A percentile compares a stretch with the other conserved stretches of the same genome.
Conservation (phyloP, 768 basidiomycete species). For the Agaricus blazei region DNA sequence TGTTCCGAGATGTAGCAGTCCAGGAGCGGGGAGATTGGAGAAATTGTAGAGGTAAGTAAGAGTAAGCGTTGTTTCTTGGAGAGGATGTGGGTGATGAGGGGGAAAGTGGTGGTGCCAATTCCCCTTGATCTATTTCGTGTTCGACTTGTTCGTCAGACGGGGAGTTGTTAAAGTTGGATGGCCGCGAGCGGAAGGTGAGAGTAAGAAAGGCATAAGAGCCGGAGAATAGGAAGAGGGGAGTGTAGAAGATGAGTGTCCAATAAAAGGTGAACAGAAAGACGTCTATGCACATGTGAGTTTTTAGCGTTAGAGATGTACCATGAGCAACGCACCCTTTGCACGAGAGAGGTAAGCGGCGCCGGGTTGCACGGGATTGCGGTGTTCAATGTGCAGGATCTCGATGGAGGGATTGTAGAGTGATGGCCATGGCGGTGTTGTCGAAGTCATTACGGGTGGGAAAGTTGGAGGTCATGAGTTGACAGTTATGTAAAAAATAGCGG, state of each 20-base stretch:
- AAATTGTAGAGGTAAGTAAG: slow-evolving; percentile 13
- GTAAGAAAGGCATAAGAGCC: slow-evolving; percentile 49
- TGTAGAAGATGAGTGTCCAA: slow-evolving; percentile 48
- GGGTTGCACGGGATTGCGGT: slow-evolving; percentile 32
- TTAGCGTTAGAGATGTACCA: neutral
- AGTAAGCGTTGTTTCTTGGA: neutral
- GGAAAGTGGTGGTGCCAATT: no score
- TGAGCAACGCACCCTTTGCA: slow-evolving; percentile 26
- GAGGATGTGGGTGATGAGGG: neutral
- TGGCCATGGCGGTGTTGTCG: slow-evolving; percentile 36
- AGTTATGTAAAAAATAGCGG: no score
- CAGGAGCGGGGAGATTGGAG: slow-evolving; percentile 1
- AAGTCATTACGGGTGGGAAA: neutral
- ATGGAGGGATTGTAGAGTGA: slow-evolving; percentile 45
- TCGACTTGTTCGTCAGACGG: neutral
- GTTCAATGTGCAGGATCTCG: slow-evolving; percentile 41
- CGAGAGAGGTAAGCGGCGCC: slow-evolving; percentile 38
- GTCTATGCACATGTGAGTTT: slow-evolving; percentile 23
- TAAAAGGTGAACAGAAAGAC: slow-evolving; percentile 49
- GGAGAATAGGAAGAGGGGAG: slow-evolving; percentile 43
- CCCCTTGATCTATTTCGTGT: neutral
- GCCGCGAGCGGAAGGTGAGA: slow-evolving; percentile 39
- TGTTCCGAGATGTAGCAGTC: slow-evolving; percentile 3
- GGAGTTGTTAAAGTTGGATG: slow-evolving; percentile 3
- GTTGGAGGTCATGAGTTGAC: no score